Base-by-base conservation (phyloP, 1,284 basidiomycete genomes). In the Cystobasidiaceae sp. region DNA sequence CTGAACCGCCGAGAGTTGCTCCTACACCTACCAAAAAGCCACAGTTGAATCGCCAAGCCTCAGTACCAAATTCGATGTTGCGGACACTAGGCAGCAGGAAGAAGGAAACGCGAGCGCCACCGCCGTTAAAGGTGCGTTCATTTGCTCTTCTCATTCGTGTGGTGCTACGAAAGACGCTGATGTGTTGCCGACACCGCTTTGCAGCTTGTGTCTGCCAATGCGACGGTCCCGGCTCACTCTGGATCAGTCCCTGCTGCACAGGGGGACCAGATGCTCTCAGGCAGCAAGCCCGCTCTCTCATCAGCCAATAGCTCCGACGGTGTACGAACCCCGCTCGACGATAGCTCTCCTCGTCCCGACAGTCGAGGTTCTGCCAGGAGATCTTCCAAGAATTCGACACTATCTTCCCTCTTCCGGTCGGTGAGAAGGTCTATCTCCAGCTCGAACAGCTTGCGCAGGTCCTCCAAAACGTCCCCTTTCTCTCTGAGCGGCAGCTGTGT, bases 1-100 rank as follows among this genome's bases (percentile, higher is more conserved):
- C 61, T 8, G 8, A 48, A 11, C 61, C 61, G 25, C 61, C 61
- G 17, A 5, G 11, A 11, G 7, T 19, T 34, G 13, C 54, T 3
- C 15, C 34, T 15, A 9, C 32, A 4, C 25, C 28, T 28, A 23
- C 28, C 9, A 17, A 19, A 2, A 4, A 27, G 6, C 39, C 6
- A 45, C 17, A 34, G 15, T 28, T 9, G n/a, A 61, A 48, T 13
- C 17, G 27, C 23, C 7, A 44, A 19, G 21, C 51, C 9, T 41
- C 61, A 15, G 32, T 48, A 48, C 30, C 48, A 25, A 51, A 64
- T 17, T 64, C 61, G 9, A 64, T 64, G 61, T 19, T 64, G 30
- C 51, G 43, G 3, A 55, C 61, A 8, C 43, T 64, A 11, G 39
- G 51, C 27, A 32, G 34, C 4, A 37, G 61, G 9, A 64, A 56